Evolutionary conservation across 2,329 filamentous ascomycete genomes (phyloP), one percentile per base, ranked within the genome.

Genomic region (Aureobasidium sp.): DNA sequence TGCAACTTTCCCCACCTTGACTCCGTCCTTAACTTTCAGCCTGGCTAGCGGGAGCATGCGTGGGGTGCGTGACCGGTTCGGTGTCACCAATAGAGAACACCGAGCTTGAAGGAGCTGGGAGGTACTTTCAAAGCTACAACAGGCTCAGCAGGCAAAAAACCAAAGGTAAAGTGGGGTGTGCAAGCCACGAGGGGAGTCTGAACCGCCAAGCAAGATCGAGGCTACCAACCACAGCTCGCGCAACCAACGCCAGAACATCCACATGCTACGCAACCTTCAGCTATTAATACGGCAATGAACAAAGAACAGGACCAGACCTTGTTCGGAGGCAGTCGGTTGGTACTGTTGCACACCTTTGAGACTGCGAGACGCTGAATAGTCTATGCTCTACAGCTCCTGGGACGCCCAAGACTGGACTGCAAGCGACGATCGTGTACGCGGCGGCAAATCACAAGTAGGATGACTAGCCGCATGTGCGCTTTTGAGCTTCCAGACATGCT

Each of bases 391-490:
- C 66, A 47, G 42, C 71, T 77, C 78, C 25, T 90, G 87, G 87
- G 73, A 78, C 25, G 70, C 78, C 1, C 72, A 76, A 56, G 80
- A 84, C 65, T 93, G 88, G 88, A 86, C 82, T 8, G 78, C 84
- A 15, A 86, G 84, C 59, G 88, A 93, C 72, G 90, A 93, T 73
- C 80, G 85, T 34, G 88, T 93, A n/a, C 85, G 89, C 48, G 88
- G 88, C 63, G 90, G 90, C 56, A 81, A 81, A 64, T 90, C 87
- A 44, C 75, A 80, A 70, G 79, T 81, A 73, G 44, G 64, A 34
- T 44, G 39, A 47, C 22, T 37, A 34, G 20, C 22, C 22, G 44
- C 22, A 49, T 31, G 34, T 57, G 41, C 17, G n/a, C 20, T 36
- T 45, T n/a, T 22, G 12, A 48, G 58, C 45, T 55, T 55, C 51